phyloP scores from a whole-genome alignment of 1,139 yeast species.

The Arxiozyma slooffiae region DNA sequence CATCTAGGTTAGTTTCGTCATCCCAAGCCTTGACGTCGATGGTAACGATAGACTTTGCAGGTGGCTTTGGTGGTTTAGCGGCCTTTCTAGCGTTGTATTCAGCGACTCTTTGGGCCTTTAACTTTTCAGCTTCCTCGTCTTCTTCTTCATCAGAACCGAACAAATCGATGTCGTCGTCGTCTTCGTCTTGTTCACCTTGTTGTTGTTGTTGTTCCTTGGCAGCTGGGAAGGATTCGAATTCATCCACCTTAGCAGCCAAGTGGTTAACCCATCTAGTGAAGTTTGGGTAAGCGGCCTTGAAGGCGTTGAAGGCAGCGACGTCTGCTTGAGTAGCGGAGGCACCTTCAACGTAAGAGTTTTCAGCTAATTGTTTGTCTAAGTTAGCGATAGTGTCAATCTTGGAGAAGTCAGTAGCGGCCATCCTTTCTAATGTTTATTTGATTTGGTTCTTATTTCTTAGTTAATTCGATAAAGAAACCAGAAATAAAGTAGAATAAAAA shows the following conservation, averaged over 20 bases:
- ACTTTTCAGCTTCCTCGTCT: slow-evolving; percentile 92
- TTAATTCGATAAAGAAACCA: not conserved
- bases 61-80: slow-evolving; percentile 92
- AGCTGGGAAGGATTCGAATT: slow-evolving; percentile 77
- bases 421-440: slow-evolving; percentile 18
- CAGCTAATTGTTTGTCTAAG: slow-evolving; percentile 80
- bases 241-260: slow-evolving; percentile 85
- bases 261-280: slow-evolving; percentile 98
- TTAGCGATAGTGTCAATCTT: slow-evolving; percentile 73
- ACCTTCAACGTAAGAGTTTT: slow-evolving; percentile 89
- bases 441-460: no score
- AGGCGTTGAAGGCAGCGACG: slow-evolving; percentile 87
- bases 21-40: slow-evolving; percentile 99
- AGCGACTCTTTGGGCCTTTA: slow-evolving; percentile 95
- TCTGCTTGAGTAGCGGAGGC: slow-evolving; percentile 91
- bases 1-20: slow-evolving; percentile 93
- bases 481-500: no score
- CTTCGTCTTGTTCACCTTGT: slow-evolving; percentile 63
- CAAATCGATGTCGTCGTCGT: slow-evolving; percentile 86
- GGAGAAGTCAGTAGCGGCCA: slow-evolving; percentile 75
- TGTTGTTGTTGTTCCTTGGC: no score
- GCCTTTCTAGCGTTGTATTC: slow-evolving; percentile 97
- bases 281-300: slow-evolving; percentile 87
- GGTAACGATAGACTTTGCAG: slow-evolving; percentile 96
- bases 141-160: slow-evolving; percentile 90